Base-by-base conservation (phyloP, 306 rosid genomes). In the Vicia faba region DNA sequence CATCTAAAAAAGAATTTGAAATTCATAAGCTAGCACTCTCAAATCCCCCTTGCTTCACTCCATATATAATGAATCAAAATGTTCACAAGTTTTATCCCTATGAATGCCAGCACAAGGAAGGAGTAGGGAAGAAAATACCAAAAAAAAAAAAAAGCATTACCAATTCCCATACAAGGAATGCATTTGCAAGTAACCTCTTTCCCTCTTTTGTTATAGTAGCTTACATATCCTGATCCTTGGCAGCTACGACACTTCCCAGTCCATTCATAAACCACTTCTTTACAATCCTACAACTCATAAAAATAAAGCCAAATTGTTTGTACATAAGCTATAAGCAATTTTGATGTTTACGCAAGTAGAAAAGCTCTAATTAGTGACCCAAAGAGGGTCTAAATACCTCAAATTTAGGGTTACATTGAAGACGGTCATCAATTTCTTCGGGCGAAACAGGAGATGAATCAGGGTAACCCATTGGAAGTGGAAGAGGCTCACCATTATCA, bases 251-350 rank as follows among this genome's bases (percentile, higher is more conserved):
- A 93, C 78, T 87, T 83, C 6, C 98, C 97, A 31, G 98, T 93
- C 98, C 98, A 93, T 78, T 89, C 98, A 75, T 87, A 93, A 20
- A 93, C 98, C 49, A 93, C 96, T 82, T 80, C 95, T 84, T 82
- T 93, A 78, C 98, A 89, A 69, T 93, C 98, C 98, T 93, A 71
- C 83, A 81, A 66, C 20, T 55, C 8, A 50, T 35, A 20, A 20
- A 20, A 20, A 20, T 20, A 20, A 20, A 20, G 23, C 1, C 23
- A 20, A 20, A 20, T 20, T 20, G 23, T 20, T 20, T 20, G 23
- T 20, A 20, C 2, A 20, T 20, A 20, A 20, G 38, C 38, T 33
- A 33, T 7, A 33, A 33, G 0, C 38, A 33, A 9, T 33, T 33
- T 33, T 33, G 9, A 33, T 7, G 1, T 7, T 6, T 7, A 25